Percentiles rank a stretch among this genome's conserved stretches.
These are phyloP conservation scores for Fusarium brevicatenulatum DNA, from an alignment of 2,329 filamentous ascomycete genomes.

Conservation along the genomic window DNA sequence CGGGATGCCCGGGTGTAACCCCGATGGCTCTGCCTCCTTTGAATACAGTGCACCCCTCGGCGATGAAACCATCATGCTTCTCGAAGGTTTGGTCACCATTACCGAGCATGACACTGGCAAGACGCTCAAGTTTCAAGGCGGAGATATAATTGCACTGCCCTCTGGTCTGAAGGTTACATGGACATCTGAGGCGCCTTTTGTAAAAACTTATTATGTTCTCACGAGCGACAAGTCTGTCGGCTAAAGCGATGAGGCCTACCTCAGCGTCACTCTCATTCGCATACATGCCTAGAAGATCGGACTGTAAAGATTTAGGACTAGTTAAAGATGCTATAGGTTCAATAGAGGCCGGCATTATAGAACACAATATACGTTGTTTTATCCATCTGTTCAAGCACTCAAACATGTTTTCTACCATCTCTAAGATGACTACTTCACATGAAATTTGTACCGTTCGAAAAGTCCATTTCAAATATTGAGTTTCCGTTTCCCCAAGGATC, in stretches of 20 bases:
- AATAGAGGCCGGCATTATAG: too few relatives aligned
- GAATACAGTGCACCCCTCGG: not conserved
- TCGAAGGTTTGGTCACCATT: not conserved
- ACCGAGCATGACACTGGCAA: not conserved
- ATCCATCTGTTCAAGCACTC: too few relatives aligned
- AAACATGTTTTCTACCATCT: not conserved
- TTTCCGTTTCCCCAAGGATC: not conserved
- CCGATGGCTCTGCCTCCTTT: not conserved
- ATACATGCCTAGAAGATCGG: too few relatives aligned
- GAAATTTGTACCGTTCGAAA: not conserved
- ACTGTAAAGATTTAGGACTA: too few relatives aligned
- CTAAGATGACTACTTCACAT: not conserved
- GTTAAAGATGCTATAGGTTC: too few relatives aligned
- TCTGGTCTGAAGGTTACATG: not conserved
- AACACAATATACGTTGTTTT: too few relatives aligned
- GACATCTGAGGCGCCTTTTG: not conserved
- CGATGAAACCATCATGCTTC: not conserved
- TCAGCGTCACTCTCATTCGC: too few relatives aligned
- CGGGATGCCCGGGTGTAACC: not conserved
- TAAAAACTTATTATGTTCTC: not conserved
- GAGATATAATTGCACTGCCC: not conserved
- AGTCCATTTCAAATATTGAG: not conserved
- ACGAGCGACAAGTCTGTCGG: not conserved
- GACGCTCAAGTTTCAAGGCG: not conserved
- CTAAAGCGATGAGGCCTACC: rapidly evolving